Evolutionary conservation across 1,284 basidiomycete species (phyloP).

Genomic region (Sporisorium graminicola): DNA sequence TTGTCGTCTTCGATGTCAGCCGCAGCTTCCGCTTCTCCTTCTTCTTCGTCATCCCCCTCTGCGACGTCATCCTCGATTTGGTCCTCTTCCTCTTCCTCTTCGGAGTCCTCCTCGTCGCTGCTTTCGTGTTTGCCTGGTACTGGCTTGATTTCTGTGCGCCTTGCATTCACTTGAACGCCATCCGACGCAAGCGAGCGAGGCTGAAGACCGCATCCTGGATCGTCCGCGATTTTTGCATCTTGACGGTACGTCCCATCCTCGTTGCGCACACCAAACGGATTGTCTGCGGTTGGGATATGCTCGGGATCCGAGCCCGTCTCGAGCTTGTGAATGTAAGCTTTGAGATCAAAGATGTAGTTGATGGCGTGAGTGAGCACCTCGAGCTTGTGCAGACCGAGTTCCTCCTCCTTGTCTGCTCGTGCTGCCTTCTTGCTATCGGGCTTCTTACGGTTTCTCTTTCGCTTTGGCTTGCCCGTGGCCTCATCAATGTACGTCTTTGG

Average conservation of each 20-base stretch:
- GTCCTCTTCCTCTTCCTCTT: constrained; percentile 37
- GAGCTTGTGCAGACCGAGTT: constrained; percentile 62
- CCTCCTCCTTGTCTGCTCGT: constrained; percentile 55
- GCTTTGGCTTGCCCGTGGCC: constrained; percentile 56
- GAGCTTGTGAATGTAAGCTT: constrained; percentile 55
- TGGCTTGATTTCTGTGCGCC: background rate
- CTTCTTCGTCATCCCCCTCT: constrained; percentile 28
- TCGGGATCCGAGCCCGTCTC: constrained; percentile 40
- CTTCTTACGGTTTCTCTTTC: constrained; percentile 56
- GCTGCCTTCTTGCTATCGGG: constrained; percentile 36
- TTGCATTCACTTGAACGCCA: background rate
- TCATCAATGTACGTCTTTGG: constrained; percentile 52
- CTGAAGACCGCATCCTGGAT: constrained; percentile 17
- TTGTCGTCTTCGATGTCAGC: constrained; percentile 16
- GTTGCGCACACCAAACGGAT: constrained; percentile 39
- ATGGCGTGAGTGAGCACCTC: constrained; percentile 64
- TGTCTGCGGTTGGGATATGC: constrained; percentile 45
- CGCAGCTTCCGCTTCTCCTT: constrained; percentile 10
- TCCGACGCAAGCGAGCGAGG: constrained; percentile 8
- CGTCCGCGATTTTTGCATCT: constrained; percentile 44
- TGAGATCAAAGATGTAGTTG: constrained; percentile 64
- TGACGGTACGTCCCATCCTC: constrained; percentile 27
- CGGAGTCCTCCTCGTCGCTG: constrained; percentile 19
- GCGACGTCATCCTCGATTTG: constrained; percentile 32
- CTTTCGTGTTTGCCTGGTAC: background rate